Conservation (phyloP, 2,329 filamentous ascomycete genomes). For the Epichloe festucae region DNA sequence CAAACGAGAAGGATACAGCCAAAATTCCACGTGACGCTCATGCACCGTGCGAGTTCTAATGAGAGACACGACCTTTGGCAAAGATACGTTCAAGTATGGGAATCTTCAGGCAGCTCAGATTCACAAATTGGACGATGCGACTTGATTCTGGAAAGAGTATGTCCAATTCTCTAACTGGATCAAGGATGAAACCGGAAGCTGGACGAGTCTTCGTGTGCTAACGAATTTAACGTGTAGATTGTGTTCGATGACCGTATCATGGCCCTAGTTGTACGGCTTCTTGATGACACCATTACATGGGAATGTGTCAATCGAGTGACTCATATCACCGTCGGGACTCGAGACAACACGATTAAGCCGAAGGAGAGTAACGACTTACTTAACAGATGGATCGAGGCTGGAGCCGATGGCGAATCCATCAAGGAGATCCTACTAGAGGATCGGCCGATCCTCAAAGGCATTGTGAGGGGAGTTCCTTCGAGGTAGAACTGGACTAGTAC, state of each 20-base stretch:
- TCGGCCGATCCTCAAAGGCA: conserved; percentile 33
- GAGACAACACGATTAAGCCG: conserved; percentile 62
- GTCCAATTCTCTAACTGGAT: conserved; percentile 7
- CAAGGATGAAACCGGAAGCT: background rate
- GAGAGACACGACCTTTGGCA: conserved; percentile 62
- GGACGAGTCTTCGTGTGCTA: background rate
- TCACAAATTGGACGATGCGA: conserved; percentile 46
- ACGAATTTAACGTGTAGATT: conserved; percentile 28
- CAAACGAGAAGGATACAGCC: conserved; percentile 62
- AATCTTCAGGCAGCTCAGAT: conserved; percentile 18
- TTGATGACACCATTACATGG: conserved; percentile 44
- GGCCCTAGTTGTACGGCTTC: conserved; percentile 73
- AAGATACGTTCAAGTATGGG: conserved; percentile 51
- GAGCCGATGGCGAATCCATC: conserved; percentile 29
- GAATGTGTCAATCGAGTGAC: conserved; percentile 64
- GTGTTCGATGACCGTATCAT: conserved; percentile 82
- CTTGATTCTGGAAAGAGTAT: conserved; percentile 48
- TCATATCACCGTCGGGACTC: conserved; percentile 84
- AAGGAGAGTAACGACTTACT: conserved; percentile 88
- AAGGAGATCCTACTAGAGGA: conserved; percentile 36
- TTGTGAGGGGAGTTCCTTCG: conserved; percentile 36
- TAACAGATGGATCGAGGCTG: conserved; percentile 54
- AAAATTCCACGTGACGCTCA: conserved; percentile 88
- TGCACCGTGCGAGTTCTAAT: conserved; percentile 57
- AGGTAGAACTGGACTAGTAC: conserved; percentile 19